Evolutionary conservation across 1,284 basidiomycete genomes (phyloP).

Genomic region (Marasmius oreades): DNA sequence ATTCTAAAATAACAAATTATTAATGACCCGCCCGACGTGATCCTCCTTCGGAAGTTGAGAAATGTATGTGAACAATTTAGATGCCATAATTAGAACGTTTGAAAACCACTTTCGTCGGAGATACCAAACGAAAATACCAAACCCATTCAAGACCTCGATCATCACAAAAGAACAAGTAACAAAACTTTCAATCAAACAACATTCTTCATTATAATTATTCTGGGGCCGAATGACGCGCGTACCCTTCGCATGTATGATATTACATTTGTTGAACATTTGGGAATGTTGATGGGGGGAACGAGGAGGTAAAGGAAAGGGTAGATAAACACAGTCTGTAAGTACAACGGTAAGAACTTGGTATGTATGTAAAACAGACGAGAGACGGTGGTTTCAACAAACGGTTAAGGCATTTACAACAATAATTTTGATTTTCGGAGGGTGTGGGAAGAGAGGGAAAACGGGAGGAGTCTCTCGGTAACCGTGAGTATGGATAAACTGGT

Average conservation of each 20-base stretch:
- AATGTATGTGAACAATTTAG: too few relatives aligned
- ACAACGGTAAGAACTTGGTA: background rate
- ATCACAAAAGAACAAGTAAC: too few relatives aligned
- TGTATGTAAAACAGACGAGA: background rate
- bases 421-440: background rate
- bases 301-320: background rate
- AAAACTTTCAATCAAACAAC: too few relatives aligned
- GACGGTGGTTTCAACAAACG: background rate
- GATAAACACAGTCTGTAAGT: background rate
- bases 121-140: too few relatives aligned
- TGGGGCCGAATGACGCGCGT: background rate
- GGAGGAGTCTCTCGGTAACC: background rate
- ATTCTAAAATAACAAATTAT: too few relatives aligned
- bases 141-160: too few relatives aligned
- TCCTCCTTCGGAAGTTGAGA: too few relatives aligned
- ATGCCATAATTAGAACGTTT: too few relatives aligned
- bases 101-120: too few relatives aligned
- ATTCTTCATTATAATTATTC: background rate
- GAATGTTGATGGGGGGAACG: too few relatives aligned
- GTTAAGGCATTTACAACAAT: background rate
- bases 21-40: too few relatives aligned
- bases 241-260: background rate
- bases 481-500: background rate
- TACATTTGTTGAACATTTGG: too few relatives aligned
- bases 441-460: background rate